A percentile compares a stretch with the other conserved stretches of the same genome.
phyloP scores from a whole-genome alignment of 1,284 basidiomycete genomes.

The Puccinia horiana region DNA sequence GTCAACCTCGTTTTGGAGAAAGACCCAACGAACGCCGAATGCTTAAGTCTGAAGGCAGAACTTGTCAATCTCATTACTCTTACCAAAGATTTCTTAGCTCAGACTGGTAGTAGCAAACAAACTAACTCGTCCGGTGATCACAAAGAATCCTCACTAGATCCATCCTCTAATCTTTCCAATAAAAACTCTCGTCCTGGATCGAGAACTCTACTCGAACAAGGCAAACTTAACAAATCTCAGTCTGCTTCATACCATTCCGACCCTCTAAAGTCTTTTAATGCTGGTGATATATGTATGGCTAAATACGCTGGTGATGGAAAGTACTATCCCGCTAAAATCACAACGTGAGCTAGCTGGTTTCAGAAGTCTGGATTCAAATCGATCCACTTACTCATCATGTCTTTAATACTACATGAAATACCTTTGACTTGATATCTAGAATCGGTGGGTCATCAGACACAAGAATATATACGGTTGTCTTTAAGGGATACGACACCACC shows the following conservation, averaged over 20 bases:
- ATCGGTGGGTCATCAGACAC: conserved; percentile 82
- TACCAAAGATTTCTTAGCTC: conserved; percentile 73
- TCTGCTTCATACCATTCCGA: conserved; percentile 52
- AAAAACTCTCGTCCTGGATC: conserved; percentile 37
- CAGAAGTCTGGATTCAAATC: background rate
- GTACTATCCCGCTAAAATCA: conserved; percentile 90
- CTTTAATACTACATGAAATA: background rate
- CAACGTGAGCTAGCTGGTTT: conserved; percentile 54
- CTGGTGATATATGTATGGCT: conserved; percentile 90
- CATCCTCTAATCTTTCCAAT: conserved; percentile 51
- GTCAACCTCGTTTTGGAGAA: conserved; percentile 80
- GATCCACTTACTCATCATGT: background rate
- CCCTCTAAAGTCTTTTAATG: conserved; percentile 59
- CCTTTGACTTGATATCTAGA: conserved; percentile 58
- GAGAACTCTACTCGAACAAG: conserved; percentile 34
- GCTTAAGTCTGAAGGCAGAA: conserved; percentile 71
- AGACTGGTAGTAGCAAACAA: conserved; percentile 62
- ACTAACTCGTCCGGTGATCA: conserved; percentile 65
- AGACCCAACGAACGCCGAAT: conserved; percentile 78
- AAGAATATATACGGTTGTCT: conserved; percentile 86
- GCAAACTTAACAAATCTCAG: conserved; percentile 27
- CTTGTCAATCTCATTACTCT: conserved; percentile 85
- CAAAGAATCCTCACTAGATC: conserved; percentile 64
- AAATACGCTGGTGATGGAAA: conserved; percentile 84
- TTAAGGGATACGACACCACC: conserved; percentile 93